Conservation (phyloP, 139 green algal genomes). For the Volvox reticuliferus region DNA sequence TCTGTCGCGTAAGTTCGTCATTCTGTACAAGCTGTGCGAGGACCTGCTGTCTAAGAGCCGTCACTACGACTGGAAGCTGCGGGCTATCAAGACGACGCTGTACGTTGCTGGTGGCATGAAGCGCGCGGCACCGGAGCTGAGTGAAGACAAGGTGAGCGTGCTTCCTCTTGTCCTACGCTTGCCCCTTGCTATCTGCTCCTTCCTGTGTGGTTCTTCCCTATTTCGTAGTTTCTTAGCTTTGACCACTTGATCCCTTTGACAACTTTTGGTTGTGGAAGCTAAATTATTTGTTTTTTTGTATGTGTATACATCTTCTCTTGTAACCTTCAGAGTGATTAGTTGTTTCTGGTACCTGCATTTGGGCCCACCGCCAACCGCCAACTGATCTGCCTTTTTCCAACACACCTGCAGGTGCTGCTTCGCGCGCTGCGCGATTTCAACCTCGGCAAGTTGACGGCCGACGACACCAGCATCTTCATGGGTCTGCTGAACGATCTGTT, state of each 20-base stretch:
- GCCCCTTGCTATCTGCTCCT: too few relatives aligned
- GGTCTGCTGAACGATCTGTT: constrained; percentile 89
- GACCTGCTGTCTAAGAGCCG: constrained; percentile 88
- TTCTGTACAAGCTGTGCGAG: constrained; percentile 87
- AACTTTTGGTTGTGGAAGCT: too few relatives aligned
- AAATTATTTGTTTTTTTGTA: too few relatives aligned
- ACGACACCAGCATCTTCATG: constrained; percentile 91
- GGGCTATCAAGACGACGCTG: constrained; percentile 89
- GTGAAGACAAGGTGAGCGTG: constrained; percentile 61
- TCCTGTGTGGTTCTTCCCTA: too few relatives aligned
- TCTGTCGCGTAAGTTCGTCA: constrained; percentile 88
- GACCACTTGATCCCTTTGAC: too few relatives aligned
- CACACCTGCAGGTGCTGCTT: constrained; percentile 80
- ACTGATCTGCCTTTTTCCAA: too few relatives aligned
- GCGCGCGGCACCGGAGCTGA: constrained; percentile 83
- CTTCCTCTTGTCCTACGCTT: too few relatives aligned
- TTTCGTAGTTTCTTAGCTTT: too few relatives aligned
- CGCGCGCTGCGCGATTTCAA: constrained; percentile 89
- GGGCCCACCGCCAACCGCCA: too few relatives aligned
- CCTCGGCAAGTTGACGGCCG: constrained; percentile 85
- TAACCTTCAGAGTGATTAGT: too few relatives aligned
- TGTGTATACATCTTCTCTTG: too few relatives aligned
- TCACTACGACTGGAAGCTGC: constrained; percentile 90
- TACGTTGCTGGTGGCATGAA: constrained; percentile 84
- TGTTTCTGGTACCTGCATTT: too few relatives aligned